Percentiles rank a stretch among this genome's conserved stretches.
phyloP scores from a whole-genome alignment of 116 monocot genomes.

The Dioscorea cayenensis region DNA sequence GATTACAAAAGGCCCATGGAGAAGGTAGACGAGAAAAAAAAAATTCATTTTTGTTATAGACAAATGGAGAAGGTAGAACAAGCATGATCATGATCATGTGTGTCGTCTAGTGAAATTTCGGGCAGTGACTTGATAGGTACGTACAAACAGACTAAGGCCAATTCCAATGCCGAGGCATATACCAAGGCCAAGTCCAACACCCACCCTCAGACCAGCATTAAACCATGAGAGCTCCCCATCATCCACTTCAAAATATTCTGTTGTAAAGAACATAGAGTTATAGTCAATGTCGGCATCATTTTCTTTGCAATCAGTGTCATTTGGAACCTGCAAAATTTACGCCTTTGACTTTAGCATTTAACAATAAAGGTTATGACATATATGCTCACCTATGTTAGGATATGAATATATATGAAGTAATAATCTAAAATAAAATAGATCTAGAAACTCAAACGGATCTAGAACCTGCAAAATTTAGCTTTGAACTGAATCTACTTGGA shows the following conservation, averaged over 20 bases:
- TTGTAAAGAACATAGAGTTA: constrained; percentile 13
- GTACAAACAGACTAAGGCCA: constrained; percentile 35
- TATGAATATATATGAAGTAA: too few species aligned
- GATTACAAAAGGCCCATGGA: background rate
- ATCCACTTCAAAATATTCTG: constrained; percentile 23
- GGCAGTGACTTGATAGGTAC: constrained; percentile 32
- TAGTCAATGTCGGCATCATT: constrained; percentile 19
- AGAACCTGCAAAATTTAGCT: too few species aligned
- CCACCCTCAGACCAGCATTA: constrained; percentile 49
- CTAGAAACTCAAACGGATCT: too few species aligned
- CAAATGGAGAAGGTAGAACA: background rate
- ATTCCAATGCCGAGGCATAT: constrained; percentile 46
- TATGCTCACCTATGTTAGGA: too few species aligned
- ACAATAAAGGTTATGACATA: background rate
- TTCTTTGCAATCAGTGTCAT: constrained; percentile 20
- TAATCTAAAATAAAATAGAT: too few species aligned
- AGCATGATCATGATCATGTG: constrained; percentile 5
- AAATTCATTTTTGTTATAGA: too few species aligned
- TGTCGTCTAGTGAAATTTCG: constrained; percentile 29
- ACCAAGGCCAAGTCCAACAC: constrained; percentile 43
- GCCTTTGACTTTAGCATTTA: background rate
- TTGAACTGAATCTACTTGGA: too few species aligned
- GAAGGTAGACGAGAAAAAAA: background rate
- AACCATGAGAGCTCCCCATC: constrained; percentile 51
- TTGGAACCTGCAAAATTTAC: constrained; percentile 14